Evolutionary conservation across 352 stramenopile genomes (phyloP).

Genomic region (Aphanomyces cochlioides): DNA sequence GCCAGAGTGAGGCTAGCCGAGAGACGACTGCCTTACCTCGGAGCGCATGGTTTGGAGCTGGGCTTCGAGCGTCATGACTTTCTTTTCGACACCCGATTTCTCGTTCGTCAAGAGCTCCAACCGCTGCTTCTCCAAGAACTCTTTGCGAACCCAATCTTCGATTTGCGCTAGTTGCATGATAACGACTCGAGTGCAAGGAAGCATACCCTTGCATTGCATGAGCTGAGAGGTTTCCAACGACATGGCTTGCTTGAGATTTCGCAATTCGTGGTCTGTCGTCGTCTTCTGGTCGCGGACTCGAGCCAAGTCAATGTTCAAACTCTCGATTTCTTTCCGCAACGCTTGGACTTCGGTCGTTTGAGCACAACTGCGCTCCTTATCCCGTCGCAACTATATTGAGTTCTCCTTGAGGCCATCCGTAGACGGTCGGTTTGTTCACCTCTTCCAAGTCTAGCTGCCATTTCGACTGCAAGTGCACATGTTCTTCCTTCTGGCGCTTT

Average conservation of each 20-base stretch:
- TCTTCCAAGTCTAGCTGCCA: constrained; percentile 39
- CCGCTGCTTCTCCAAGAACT: constrained; percentile 46
- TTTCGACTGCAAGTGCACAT: constrained; percentile 29
- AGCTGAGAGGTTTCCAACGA: constrained; percentile 30
- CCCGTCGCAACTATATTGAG: constrained; percentile 12
- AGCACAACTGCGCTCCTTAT: constrained; percentile 32
- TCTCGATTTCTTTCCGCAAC: constrained; percentile 42
- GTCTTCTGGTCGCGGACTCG: constrained; percentile 34
- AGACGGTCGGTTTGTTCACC: background rate
- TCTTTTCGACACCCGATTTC: constrained; percentile 42
- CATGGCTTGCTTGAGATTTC: constrained; percentile 36
- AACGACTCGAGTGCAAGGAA: background rate
- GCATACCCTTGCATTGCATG: constrained; percentile 38
- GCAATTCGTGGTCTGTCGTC: constrained; percentile 40
- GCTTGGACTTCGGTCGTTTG: constrained; percentile 37
- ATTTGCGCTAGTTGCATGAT: constrained; percentile 33
- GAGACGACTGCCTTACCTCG: constrained; percentile 3
- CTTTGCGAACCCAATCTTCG: constrained; percentile 45
- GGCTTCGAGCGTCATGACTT: constrained; percentile 37
- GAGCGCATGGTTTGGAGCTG: constrained; percentile 33
- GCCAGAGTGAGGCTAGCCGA: background rate
- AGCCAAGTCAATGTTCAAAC: constrained; percentile 40
- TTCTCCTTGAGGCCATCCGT: background rate
- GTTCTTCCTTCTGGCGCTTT: constrained; percentile 20
- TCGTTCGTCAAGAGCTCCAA: constrained; percentile 36